Evolutionary conservation across 192 early-diverging fungal species (phyloP).

Genomic region (Coemansia guatemalensis): DNA sequence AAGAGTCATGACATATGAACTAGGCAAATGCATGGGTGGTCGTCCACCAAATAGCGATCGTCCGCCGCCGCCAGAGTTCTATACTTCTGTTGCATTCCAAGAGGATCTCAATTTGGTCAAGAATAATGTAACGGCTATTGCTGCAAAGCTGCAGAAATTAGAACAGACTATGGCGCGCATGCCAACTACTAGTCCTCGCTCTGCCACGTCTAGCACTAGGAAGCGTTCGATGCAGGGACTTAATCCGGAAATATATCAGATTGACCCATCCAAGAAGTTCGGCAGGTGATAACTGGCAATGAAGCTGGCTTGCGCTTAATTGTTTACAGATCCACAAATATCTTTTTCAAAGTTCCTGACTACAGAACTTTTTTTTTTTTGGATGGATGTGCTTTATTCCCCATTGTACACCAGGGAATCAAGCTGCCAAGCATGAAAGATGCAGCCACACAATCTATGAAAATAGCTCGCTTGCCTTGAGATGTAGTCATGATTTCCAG

Average conservation of each 20-base stretch:
- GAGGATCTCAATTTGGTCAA: conserved; percentile 39
- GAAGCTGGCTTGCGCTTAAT: too few relatives aligned
- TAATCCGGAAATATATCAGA: conserved; percentile 35
- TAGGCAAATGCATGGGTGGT: conserved; percentile 40
- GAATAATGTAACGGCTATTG: conserved; percentile 43
- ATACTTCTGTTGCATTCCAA: conserved; percentile 32
- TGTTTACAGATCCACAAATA: neutral
- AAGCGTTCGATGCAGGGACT: conserved; percentile 28
- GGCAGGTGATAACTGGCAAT: conserved; percentile 3
- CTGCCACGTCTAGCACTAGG: conserved; percentile 16
- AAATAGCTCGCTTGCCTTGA: neutral
- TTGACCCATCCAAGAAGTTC: conserved; percentile 37
- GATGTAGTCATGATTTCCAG: too few relatives aligned
- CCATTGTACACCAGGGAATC: conserved; percentile 1
- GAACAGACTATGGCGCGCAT: conserved; percentile 28
- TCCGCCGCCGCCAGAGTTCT: conserved; percentile 42
- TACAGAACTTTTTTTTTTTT: conserved; percentile 6
- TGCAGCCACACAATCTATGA: neutral
- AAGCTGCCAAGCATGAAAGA: conserved; percentile 8
- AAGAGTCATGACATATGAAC: conserved; percentile 42
- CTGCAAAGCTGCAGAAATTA: conserved; percentile 35
- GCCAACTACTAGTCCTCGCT: conserved; percentile 27
- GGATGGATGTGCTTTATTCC: too few relatives aligned
- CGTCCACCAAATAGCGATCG: conserved; percentile 1
- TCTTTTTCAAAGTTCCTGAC: too few relatives aligned